Evolutionary conservation across 2,329 filamentous ascomycete genomes (phyloP).

Genomic region (Paecilomyces sp.): DNA sequence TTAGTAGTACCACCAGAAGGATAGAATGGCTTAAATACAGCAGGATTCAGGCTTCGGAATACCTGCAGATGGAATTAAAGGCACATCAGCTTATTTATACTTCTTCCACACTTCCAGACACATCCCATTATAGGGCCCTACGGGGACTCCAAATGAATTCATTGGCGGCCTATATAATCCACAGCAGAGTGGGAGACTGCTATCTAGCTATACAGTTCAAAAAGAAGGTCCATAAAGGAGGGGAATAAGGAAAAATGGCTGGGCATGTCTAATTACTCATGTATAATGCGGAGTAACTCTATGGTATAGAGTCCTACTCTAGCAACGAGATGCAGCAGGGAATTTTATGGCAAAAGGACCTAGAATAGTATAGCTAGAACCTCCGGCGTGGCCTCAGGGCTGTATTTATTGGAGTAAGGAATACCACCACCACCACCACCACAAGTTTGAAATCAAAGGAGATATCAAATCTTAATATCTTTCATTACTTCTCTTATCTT

Average conservation of each 20-base stretch:
- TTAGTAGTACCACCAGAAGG: neutral
- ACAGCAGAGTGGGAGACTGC: neutral
- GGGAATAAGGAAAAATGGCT: too few relatives aligned
- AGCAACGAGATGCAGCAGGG: too few relatives aligned
- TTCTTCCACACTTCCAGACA: neutral
- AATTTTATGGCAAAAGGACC: neutral
- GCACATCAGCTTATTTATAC: neutral
- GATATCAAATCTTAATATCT: neutral
- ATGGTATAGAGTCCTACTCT: too few relatives aligned
- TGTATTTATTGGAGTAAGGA: neutral
- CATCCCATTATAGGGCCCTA: neutral
- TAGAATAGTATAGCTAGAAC: neutral
- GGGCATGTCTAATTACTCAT: too few relatives aligned
- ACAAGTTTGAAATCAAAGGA: neutral
- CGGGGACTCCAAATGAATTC: neutral
- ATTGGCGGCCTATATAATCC: too few relatives aligned
- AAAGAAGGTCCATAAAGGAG: neutral
- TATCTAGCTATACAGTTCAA: neutral
- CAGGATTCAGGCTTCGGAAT: too few relatives aligned
- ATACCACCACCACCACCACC: too few relatives aligned
- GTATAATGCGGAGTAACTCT: too few relatives aligned
- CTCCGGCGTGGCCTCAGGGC: neutral
- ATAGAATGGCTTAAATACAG: neutral
- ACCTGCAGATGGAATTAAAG: neutral
- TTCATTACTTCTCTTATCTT: neutral